Base-by-base conservation (phyloP, 305 asterid genomes). In the Rubia occidens region DNA sequence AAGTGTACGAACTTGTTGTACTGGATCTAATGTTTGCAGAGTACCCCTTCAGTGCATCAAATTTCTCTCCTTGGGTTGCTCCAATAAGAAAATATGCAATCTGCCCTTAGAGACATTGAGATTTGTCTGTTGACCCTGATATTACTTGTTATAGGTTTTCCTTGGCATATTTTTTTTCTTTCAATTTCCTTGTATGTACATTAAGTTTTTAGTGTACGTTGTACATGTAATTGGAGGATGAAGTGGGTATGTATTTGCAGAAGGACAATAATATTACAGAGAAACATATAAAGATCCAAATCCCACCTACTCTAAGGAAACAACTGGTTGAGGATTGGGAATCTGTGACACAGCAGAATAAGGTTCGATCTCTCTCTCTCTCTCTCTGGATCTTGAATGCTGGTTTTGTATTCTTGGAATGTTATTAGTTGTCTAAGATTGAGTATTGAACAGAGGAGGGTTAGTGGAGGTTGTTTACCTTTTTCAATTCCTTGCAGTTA, bases 321-420 rank as follows among this genome's bases (percentile, higher is more conserved):
- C 90, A 82, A 69, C 80, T 94, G 49, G 86, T 89, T 70, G 82
- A 85, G 75, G 97, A 94, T 76, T 89, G 93, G 95, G 96, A 94
- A 78, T 86, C 65, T 55, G 71, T 94, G 72, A 85, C 88, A 66
- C 91, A 87, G 79, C 95, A 89, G 80, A 85, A 89, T 80, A 91
- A 89, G 99, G 99, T 89, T 76, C 71, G 67, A 74, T 26, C 70
- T 29, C 60, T 20, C 14, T 3, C 43, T 53, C 55, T 35, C 35
- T 11, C 37, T 59, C 64, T 49, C 63, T 54, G 53, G 62, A 49
- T 42, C 18, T 42, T 65, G 68, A 42, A 11, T 21, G 13, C 29
- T 24, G 21, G 20, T 24, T n/a, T 15, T 47, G 43, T 43, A 35
- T 18, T 6, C 40, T 54, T 14, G 21, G 60, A 11, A 11, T 18